Conservation (phyloP, 495 filamentous ascomycete species). For the Penicillium lividum region DNA sequence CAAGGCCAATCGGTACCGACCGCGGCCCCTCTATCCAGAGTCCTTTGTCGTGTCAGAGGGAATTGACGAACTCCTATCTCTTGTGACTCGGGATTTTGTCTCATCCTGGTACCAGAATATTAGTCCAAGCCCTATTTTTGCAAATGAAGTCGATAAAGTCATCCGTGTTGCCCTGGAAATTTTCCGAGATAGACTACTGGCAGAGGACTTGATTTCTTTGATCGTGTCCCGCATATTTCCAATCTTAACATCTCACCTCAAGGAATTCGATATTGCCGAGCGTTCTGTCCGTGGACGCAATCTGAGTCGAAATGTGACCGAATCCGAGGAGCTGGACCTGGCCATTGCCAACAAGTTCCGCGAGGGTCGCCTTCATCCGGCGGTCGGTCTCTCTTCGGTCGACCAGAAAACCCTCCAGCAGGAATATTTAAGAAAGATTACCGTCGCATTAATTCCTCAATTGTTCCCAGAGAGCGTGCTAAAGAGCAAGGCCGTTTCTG, state of each 20-base stretch:
- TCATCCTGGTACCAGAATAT: conserved; percentile 86
- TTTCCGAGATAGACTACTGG: conserved; percentile 66
- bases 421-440: conserved; percentile 75
- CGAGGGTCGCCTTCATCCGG: conserved; percentile 86
- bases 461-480: conserved; percentile 73
- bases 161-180: conserved; percentile 73
- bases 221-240: conserved; percentile 81
- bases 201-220: conserved; percentile 77
- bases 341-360: conserved; percentile 92
- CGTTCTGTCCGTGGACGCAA: conserved; percentile 81
- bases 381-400: conserved; percentile 76
- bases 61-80: conserved; percentile 75
- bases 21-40: conserved; percentile 68
- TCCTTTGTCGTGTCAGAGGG: conserved; percentile 78
- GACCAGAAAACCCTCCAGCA: conserved; percentile 83
- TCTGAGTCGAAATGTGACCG: conserved; percentile 85
- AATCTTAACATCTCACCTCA: conserved; percentile 86
- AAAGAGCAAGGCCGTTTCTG: conserved; percentile 74
- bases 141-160: conserved; percentile 78
- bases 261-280: conserved; percentile 89
- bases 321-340: conserved; percentile 92
- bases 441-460: conserved; percentile 68
- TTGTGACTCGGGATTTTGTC: conserved; percentile 83
- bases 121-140: conserved; percentile 74
- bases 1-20: conserved; percentile 49